Evolutionary conservation across 2,329 filamentous ascomycete species (phyloP), one percentile per base, ranked within the genome.

Genomic region (Whalleya microplaca): DNA sequence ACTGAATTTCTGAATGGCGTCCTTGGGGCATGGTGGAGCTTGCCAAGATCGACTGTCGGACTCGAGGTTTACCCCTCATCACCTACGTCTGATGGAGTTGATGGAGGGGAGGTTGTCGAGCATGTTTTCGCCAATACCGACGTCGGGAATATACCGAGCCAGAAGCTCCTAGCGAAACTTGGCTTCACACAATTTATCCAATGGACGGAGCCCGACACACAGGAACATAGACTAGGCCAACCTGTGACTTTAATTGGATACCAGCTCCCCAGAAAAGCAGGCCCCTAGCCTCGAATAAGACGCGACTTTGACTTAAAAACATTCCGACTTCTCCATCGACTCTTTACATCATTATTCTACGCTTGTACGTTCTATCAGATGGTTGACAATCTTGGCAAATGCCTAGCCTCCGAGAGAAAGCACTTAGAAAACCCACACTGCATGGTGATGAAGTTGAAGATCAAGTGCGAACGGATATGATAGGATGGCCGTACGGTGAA

Each of bases 181-280:
- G 67, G 67, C 2, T 69, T 69, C 47, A n/a, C 49, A 21, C 49
- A 61, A n/a, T 68, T 66, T 14, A 57, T 48, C 18, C 58, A 63
- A 18, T 70, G 64, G 65, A 66, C 61, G 3, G 67, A 67, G 48
- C 62, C 59, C 2, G 63, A 69, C 53, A 64, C 61, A 9, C 64
- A 64, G 21, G 50, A 63, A 3, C 62, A 68, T 53, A 48, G 55
- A 27, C 44, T 66, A 4, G 67, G 67, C 3, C 47, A 70, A 48
- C 59, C 63, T 1, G 20, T 69, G 8, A 55, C 53, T 20, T 29
- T 69, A 41, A 54, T 59, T 5, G 56, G 56, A 37, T 61, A 56
- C 20, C 23, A 21, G 21, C 43, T 49, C 19, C 19, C 27, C 21
- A 45, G 43, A n/a, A 23, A 27, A 45, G 14, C 27, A 29, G 27